Base-by-base conservation (phyloP, 345 rosid genomes). In the Physaria fendleri region DNA sequence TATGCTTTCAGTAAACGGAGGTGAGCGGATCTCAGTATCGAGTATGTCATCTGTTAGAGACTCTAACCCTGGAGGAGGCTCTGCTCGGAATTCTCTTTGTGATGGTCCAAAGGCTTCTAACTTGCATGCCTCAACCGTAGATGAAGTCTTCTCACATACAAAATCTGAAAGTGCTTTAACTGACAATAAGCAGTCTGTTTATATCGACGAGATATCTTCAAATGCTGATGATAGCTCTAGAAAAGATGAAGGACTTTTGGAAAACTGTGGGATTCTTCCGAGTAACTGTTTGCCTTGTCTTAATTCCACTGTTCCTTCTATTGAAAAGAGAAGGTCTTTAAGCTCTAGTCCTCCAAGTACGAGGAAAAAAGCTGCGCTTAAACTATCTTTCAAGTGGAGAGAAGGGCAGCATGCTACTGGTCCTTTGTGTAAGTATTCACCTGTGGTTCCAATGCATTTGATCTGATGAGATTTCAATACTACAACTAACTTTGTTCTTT, bases 221-320 rank as follows among this genome's bases (percentile, higher is more conserved):
- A 62, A 21, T 64, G 66, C 13, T 15, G 66, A 44, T 42, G 74
- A 56, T 44, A 67, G 56, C n/a, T 62, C 59, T 0, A 72, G 62
- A 14, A 66, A 69, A 56, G 80, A 44, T 8, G 67, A 30, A 22
- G 68, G 76, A 7, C 42, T n/a, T n/a, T 60, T 32, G 37, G 57
- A 69, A 39, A 48, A 56, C 35, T 67, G 74, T 0, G 82, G 81
- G 42, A 45, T 72, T 66, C 64, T 76, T 43, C 71, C 74, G 0
- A 70, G 68, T 20, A 56, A 59, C 43, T 77, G 87, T 47, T 75
- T 82, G 72, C 77, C 84, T 50, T 80, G 82, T 73, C 76, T 82
- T 61, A 40, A 76, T 59, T 70, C 78, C 1, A 47, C 78, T 15
- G 68, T 50, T 14, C 50, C 69, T 42, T 72, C 84, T 1, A 56